Evolutionary conservation across 345 rosid species (phyloP), one percentile per base, ranked within the genome.

Genomic region (Hirschfeldia incana): DNA sequence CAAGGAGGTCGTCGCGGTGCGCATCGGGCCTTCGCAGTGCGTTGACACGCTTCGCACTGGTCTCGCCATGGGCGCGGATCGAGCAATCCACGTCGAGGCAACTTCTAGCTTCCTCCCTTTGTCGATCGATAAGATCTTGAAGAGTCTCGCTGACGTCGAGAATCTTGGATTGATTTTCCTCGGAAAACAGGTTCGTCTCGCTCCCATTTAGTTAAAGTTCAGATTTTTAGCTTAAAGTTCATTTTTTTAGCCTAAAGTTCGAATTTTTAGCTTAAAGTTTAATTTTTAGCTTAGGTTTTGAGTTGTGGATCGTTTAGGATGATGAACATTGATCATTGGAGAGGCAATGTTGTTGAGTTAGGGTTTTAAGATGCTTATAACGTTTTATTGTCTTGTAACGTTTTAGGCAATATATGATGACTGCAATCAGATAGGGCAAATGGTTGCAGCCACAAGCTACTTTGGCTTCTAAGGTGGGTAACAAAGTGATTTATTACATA

Each of bases 401-500:
- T n/a, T 37, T 51, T 73, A 94, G 98, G 97, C 98, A n/a, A 91
- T 92, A 80, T 98, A 94, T 82, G 94, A 94, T 86, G 98, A 94
- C 42, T 94, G 97, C 82, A 92, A 94, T 85, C 98, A 92, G 84
- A 92, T 98, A 28, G 98, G 98, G 74, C 98, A 94, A 79, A 92
- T 94, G 98, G 87, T 94, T 65, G 98, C 98, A 3, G 98, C 93
- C 98, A 55, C 98, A 94, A 75, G 98, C 92, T 68, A 92, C 98
- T n/a, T 94, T 92, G 88, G 97, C 93, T 72, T 94, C 98, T 0
- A 91, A 92, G 98, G 98, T 92, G 97, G 30, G 97, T 91, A 70
- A 76, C 84, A n/a, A 1, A n/a, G 37, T 55, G 34, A 49, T 1
- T 16, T 49, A 28, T n/a, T 62, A 39, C 44, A 53, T 53, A n/a